phyloP scores from a whole-genome alignment of 768 basidiomycete genomes.

The Hydnomerulius pinastri region DNA sequence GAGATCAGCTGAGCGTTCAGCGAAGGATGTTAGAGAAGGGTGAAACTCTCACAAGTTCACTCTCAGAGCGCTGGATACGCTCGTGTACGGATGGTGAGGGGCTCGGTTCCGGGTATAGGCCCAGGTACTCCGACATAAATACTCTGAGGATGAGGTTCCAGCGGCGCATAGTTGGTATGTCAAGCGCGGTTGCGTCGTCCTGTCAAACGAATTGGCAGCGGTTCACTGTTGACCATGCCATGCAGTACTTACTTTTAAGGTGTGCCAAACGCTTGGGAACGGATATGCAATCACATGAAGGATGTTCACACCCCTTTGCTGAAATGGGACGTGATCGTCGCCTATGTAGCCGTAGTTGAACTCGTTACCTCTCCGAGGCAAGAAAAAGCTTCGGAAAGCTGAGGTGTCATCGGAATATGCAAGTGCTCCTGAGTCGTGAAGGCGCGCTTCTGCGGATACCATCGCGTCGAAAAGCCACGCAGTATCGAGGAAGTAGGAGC shows the following conservation, averaged over 20 bases:
- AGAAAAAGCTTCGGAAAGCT: constrained; percentile 68
- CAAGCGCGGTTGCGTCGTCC: constrained; percentile 89
- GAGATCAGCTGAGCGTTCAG: constrained; percentile 5
- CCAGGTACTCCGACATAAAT: constrained; percentile 89
- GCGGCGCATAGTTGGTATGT: constrained; percentile 79
- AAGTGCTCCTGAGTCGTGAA: constrained; percentile 68
- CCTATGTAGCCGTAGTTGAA: constrained; percentile 63
- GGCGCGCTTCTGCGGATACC: constrained; percentile 65
- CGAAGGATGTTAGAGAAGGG: neutral
- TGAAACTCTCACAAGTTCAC: constrained; percentile 48
- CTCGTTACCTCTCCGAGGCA: constrained; percentile 41
- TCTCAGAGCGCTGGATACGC: constrained; percentile 38
- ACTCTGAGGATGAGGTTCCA: constrained; percentile 91
- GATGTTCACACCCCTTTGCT: constrained; percentile 78
- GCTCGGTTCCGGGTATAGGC: constrained; percentile 54
- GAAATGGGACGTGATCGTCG: constrained; percentile 94
- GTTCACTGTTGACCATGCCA: neutral
- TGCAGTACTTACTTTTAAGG: constrained; percentile 53
- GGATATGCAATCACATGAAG: constrained; percentile 89
- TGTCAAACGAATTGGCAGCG: constrained; percentile 31
- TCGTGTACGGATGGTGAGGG: constrained; percentile 26
- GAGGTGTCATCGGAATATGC: constrained; percentile 42
- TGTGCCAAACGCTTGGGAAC: constrained; percentile 93
- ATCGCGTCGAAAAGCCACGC: constrained; percentile 91
- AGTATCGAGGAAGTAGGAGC: constrained; percentile 83